Evolutionary conservation across 2,329 filamentous ascomycete genomes (phyloP), one percentile per base, ranked within the genome.

Genomic region (Purpureocillium takamizusanense): DNA sequence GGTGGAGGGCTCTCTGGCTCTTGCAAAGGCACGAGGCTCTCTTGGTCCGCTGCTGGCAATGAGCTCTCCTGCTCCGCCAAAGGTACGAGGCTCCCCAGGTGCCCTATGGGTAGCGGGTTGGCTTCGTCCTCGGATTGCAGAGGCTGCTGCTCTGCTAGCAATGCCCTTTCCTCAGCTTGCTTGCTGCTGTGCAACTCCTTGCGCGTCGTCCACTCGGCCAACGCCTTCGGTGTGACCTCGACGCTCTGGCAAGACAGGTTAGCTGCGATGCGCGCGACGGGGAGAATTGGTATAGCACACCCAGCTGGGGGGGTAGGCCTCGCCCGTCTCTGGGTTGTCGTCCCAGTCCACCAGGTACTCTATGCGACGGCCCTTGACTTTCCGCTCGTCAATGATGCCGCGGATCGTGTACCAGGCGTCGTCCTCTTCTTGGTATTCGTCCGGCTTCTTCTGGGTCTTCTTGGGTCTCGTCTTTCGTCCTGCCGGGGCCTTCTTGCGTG

Each of bases 341-440:
- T 58, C 58, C 62, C 63, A 67, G 39, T 63, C 56, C 12, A 67
- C 56, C 14, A 63, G 43, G 33, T 63, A 66, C 39, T 61, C 46
- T 12, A 52, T 44, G 28, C 42, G 42, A 21, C 50, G 6, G 21
- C 6, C 52, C 6, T 47, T 47, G 29, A 44, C 36, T 10, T 36
- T 28, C 41, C 51, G 53, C 47, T 66, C 61, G 34, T 57, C 51
- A 34, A 66, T 37, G 21, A 66, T 62, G 10, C 44, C 45, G n/a
- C 43, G 51, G 41, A 66, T 59, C 11, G 35, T 43, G 23, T 39
- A 64, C 60, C 60, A 66, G 29, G 43, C 50, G 38, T 52, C 48
- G 30, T 45, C 28, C 35, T 42, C 30, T 31, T 37, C 40, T 34
- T 42, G 39, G 23, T 44, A n/a, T n/a, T n/a, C n/a, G n/a, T n/a